phyloP scores from a whole-genome alignment of 768 basidiomycete genomes.

The Dentipellis sp. region DNA sequence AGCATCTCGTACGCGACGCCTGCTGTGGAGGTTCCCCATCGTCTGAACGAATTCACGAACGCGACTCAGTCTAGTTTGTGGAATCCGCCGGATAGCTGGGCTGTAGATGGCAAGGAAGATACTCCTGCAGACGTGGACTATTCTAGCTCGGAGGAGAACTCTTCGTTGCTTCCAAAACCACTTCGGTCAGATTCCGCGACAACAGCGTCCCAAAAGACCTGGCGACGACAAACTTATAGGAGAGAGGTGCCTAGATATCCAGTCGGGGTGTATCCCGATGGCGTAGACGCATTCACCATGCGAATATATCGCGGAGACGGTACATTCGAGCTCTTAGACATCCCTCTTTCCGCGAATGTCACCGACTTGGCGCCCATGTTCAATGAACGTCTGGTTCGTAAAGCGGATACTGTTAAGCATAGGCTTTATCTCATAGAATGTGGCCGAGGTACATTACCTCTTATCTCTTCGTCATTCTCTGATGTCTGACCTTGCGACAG shows the following conservation, averaged over 20 bases:
- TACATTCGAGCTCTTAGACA: slow-evolving; percentile 59
- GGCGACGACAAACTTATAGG: slow-evolving; percentile 4
- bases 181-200: background rate
- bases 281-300: slow-evolving; percentile 35
- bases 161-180: slow-evolving; percentile 14
- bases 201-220: slow-evolving; percentile 2
- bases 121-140: slow-evolving; percentile 31
- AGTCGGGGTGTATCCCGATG: background rate
- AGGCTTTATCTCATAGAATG: slow-evolving; percentile 67
- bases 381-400: slow-evolving; percentile 39
- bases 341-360: slow-evolving; percentile 58
- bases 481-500: slow-evolving; percentile 30
- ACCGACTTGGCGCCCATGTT: slow-evolving; percentile 54
- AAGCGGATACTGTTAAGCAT: slow-evolving; percentile 48
- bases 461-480: background rate
- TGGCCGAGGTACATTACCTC: slow-evolving; percentile 48
- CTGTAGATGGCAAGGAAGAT: slow-evolving; percentile 36
- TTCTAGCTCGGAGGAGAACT: slow-evolving; percentile 34
- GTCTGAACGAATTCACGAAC: background rate
- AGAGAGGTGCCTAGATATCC: background rate
- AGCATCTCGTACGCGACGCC: slow-evolving; percentile 13
- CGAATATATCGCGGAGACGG: slow-evolving; percentile 72
- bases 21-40: background rate
- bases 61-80: slow-evolving; percentile 26
- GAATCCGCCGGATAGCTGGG: slow-evolving; percentile 75